Evolutionary conservation across 1,284 basidiomycete species (phyloP).

Genomic region (Malassezia arunalokei): DNA sequence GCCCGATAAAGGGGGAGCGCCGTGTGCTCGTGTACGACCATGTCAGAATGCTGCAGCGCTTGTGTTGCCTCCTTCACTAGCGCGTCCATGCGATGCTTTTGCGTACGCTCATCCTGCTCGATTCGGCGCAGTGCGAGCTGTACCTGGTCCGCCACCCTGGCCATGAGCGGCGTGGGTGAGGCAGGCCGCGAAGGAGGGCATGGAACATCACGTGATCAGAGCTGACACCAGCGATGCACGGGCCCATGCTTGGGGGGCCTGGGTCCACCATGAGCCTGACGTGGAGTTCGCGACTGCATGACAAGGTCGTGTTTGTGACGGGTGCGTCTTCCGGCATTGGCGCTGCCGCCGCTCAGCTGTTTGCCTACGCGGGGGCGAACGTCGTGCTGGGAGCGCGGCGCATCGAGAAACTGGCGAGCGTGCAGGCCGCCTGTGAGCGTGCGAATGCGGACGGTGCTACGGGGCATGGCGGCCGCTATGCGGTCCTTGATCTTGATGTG

Average conservation of each 20-base stretch:
- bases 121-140: background rate
- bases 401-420: slow-evolving; percentile 40
- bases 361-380: slow-evolving; percentile 47
- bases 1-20: slow-evolving; percentile 58
- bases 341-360: slow-evolving; percentile 28
- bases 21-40: slow-evolving; percentile 47
- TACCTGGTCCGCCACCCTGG: background rate
- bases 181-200: background rate
- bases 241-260: background rate
- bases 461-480: slow-evolving; percentile 48
- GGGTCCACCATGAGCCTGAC: slow-evolving; percentile 17
- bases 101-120: no score
- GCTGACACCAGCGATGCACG: background rate
- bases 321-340: slow-evolving; percentile 75
- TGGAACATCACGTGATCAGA: background rate
- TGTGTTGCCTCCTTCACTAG: background rate
- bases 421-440: slow-evolving; percentile 51
- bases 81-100: background rate
- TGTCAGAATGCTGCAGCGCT: background rate
- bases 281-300: slow-evolving; percentile 50
- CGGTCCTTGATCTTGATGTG: slow-evolving; percentile 34
- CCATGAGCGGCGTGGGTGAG: background rate
- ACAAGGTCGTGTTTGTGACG: slow-evolving; percentile 74
- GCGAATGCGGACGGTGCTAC: slow-evolving; percentile 63
- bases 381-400: slow-evolving; percentile 48